A percentile compares a stretch with the other conserved stretches of the same genome.
phyloP scores from a whole-genome alignment of 2,329 filamentous ascomycete species.

The Xylaria digitata region DNA sequence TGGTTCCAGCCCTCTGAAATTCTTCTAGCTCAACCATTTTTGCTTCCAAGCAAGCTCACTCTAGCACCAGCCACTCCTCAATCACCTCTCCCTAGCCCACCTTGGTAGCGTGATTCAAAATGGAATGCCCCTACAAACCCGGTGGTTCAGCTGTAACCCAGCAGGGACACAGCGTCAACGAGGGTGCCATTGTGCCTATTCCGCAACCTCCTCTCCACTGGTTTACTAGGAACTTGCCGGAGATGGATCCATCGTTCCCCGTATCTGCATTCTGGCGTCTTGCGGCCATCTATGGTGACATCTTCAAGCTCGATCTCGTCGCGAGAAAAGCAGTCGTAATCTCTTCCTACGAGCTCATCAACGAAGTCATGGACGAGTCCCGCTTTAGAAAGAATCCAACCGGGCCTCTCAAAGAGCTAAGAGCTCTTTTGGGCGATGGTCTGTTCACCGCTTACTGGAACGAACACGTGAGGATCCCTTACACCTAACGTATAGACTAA shows the following conservation, averaged over 20 bases:
- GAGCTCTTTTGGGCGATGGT: constrained; percentile 34
- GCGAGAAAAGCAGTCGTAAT: constrained; percentile 11
- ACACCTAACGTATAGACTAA: neutral
- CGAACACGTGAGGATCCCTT: constrained; percentile 23
- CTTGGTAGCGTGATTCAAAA: neutral
- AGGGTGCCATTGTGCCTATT: constrained; percentile 26
- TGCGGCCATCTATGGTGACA: constrained; percentile 24
- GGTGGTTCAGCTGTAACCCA: constrained; percentile 10
- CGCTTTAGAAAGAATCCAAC: constrained; percentile 32
- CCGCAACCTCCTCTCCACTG: constrained; percentile 33
- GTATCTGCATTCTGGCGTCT: constrained; percentile 29
- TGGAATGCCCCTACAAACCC: constrained; percentile 30
- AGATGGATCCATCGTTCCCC: constrained; percentile 31
- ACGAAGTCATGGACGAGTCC: constrained; percentile 30
- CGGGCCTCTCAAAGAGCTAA: constrained; percentile 25
- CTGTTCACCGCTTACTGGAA: constrained; percentile 29
- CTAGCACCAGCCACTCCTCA: neutral
- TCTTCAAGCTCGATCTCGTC: constrained; percentile 36
- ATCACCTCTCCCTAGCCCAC: neutral
- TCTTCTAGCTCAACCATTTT: neutral
- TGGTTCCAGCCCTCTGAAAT: neutral
- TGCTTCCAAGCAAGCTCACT: neutral
- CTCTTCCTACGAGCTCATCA: constrained; percentile 30
- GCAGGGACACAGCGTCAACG: constrained; percentile 7
- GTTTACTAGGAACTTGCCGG: constrained; percentile 29